phyloP scores from a whole-genome alignment of 2,329 filamentous ascomycete species.

The Sporothrix dimorphospora region DNA sequence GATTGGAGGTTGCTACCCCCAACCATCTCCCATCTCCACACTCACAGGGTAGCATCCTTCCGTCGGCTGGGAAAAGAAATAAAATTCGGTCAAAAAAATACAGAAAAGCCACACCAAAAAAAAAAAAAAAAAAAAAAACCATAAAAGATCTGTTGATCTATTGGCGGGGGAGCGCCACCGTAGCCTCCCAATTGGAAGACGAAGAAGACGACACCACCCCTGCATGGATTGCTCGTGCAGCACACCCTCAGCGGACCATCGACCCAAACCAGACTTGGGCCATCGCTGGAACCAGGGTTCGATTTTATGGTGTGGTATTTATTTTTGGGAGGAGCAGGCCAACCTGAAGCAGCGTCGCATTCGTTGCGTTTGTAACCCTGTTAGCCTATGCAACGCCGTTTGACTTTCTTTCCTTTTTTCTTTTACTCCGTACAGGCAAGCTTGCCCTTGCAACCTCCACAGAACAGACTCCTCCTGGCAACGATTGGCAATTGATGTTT shows the following conservation, averaged over 20 bases:
- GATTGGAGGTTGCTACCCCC: background rate
- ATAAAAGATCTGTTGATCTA: background rate
- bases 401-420: background rate
- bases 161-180: background rate
- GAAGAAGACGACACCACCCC: background rate
- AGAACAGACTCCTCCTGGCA: background rate
- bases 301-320: background rate
- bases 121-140: background rate
- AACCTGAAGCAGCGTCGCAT: slow-evolving; percentile 1
- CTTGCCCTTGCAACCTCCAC: background rate
- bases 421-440: background rate
- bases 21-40: background rate
- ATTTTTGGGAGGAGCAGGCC: background rate
- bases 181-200: background rate
- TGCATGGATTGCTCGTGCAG: background rate
- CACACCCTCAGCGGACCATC: background rate
- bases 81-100: too few species aligned
- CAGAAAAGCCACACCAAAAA: background rate
- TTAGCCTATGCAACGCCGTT: background rate
- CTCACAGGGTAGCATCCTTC: background rate
- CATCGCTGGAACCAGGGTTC: background rate
- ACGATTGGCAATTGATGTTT: background rate
- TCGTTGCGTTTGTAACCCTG: background rate
- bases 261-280: slow-evolving; percentile 5
- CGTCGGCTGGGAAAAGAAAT: background rate